Conservation (phyloP, 305 asterid species). For the Rubia balearica region DNA sequence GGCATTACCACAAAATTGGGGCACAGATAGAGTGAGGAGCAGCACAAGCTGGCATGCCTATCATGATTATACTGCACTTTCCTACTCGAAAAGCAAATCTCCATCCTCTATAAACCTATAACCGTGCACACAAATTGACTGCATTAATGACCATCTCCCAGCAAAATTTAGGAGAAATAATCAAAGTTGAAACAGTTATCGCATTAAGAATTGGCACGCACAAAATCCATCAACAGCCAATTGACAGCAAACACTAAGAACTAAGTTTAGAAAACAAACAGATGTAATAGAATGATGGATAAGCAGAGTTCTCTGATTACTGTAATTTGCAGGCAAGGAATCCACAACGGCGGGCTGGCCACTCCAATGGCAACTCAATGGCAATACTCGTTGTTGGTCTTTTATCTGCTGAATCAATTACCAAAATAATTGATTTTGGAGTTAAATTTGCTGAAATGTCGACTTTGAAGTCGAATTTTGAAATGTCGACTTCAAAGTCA, state of each 20-base stretch:
- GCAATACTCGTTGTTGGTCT: not conserved
- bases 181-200: not conserved
- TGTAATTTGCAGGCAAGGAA: not conserved
- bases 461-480: too few relatives aligned
- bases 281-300: not conserved
- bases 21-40: slow-evolving; percentile 18
- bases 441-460: too few relatives aligned
- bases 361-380: not conserved
- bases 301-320: not conserved
- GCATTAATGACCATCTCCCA: not conserved
- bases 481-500: too few relatives aligned
- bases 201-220: not conserved
- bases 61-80: not conserved
- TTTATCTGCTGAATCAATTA: not conserved
- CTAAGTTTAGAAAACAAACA: not conserved
- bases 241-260: not conserved
- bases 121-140: not conserved
- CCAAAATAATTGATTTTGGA: too few relatives aligned
- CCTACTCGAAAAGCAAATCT: slow-evolving; percentile 1
- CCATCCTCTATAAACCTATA: not conserved
- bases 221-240: too few relatives aligned
- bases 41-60: not conserved
- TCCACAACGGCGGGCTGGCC: not conserved
- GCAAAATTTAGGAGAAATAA: not conserved
- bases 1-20: slow-evolving; percentile 23